Evolutionary conservation across 2,329 filamentous ascomycete genomes (phyloP).

Genomic region (Colletotrichum lini): DNA sequence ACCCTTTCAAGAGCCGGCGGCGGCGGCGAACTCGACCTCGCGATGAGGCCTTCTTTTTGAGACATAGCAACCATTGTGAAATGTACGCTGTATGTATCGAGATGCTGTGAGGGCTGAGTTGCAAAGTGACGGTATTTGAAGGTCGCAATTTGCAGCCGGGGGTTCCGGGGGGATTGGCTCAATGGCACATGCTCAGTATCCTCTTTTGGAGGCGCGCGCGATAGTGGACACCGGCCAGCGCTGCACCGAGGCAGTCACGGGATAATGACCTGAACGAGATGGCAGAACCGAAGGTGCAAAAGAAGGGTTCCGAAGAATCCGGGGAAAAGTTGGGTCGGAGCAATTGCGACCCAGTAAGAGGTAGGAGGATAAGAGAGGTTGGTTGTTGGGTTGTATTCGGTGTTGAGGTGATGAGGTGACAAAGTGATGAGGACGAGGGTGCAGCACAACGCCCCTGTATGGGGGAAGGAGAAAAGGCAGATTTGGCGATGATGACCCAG

Average conservation of each 20-base stretch:
- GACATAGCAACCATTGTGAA: slow-evolving; percentile 35
- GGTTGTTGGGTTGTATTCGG: slow-evolving; percentile 11
- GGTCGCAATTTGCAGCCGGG: slow-evolving; percentile 33
- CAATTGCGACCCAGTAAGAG: not conserved
- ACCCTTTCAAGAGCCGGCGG: slow-evolving; percentile 32
- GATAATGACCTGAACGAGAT: slow-evolving; percentile 29
- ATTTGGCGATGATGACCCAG: slow-evolving; percentile 20
- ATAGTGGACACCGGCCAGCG: slow-evolving; percentile 38
- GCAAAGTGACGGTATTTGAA: slow-evolving; percentile 24
- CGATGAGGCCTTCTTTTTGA: slow-evolving; percentile 27
- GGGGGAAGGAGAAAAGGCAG: not conserved
- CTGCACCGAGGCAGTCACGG: slow-evolving; percentile 35
- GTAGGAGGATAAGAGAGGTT: not conserved
- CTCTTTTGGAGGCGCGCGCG: slow-evolving; percentile 30
- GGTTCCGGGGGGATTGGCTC: slow-evolving; percentile 36
- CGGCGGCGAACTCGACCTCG: slow-evolving; percentile 23
- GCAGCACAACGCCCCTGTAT: slow-evolving; percentile 19
- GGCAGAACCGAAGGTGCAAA: slow-evolving; percentile 12
- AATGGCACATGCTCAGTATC: slow-evolving; percentile 40
- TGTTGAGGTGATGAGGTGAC: slow-evolving; percentile 4
- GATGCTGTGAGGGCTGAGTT: not conserved
- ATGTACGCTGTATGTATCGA: not conserved
- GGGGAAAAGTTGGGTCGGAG: slow-evolving; percentile 21
- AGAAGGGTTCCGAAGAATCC: slow-evolving; percentile 4
- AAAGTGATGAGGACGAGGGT: slow-evolving; percentile 1